Conservation (phyloP, 169 alveolate genomes). For the Eimeria falciformis region DNA sequence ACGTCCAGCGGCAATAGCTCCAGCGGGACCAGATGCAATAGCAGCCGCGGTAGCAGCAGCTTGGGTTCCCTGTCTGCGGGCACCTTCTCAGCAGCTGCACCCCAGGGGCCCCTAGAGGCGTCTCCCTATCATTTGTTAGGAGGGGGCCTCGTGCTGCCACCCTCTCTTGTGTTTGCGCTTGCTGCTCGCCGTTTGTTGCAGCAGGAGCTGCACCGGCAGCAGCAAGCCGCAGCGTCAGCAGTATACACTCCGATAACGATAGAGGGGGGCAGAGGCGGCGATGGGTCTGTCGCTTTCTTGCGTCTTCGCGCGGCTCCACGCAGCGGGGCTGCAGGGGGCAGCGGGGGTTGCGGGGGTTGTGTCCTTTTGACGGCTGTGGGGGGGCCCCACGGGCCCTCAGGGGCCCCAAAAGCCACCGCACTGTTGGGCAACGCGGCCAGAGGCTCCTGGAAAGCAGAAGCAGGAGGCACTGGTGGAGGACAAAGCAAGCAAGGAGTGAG, state of each 20-base stretch:
- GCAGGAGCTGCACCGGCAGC: background rate
- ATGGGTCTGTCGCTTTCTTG: slow-evolving; percentile 61
- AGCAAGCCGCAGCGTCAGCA: background rate
- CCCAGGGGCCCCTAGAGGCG: background rate
- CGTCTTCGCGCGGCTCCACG: slow-evolving; percentile 69
- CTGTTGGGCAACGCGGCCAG: slow-evolving; percentile 7
- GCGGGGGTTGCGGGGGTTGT: slow-evolving; percentile 72
- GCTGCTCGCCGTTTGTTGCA: slow-evolving; percentile 56
- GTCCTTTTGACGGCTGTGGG: slow-evolving; percentile 61
- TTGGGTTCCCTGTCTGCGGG: background rate
- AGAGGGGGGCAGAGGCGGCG: slow-evolving; percentile 69
- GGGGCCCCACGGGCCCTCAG: background rate
- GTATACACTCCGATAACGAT: slow-evolving; percentile 45
- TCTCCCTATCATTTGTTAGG: slow-evolving; percentile 30
- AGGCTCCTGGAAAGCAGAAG: slow-evolving; percentile 50
- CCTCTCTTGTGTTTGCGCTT: slow-evolving; percentile 47
- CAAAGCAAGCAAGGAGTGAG: slow-evolving; percentile 54
- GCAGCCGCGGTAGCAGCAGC: slow-evolving; percentile 40
- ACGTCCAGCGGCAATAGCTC: background rate
- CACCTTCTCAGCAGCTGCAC: background rate
- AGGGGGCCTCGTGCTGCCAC: slow-evolving; percentile 39
- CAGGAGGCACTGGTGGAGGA: slow-evolving; percentile 54
- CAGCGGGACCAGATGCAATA: background rate
- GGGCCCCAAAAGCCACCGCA: background rate
- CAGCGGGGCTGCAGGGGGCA: slow-evolving; percentile 69